phyloP scores from a whole-genome alignment of 257 asterid genomes.

The Asclepias syriaca region DNA sequence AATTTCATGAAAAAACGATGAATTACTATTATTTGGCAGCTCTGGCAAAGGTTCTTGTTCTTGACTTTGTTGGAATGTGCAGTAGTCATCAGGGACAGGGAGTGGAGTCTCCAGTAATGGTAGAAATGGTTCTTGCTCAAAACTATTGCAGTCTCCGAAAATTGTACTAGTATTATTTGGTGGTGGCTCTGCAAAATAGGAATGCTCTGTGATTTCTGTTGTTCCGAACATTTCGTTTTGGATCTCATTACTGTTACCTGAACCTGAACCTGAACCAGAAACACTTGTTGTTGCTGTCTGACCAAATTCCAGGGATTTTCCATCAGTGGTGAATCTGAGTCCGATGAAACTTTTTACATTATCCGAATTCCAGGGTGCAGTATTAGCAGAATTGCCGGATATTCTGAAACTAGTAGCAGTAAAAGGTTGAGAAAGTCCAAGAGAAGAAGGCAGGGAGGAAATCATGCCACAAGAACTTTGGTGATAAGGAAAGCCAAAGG shows the following conservation, averaged over 20 bases:
- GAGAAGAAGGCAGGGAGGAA: slow-evolving; percentile 12
- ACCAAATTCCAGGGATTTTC: slow-evolving; percentile 41
- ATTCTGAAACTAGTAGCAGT: slow-evolving; percentile 13
- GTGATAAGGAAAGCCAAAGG: slow-evolving; percentile 5
- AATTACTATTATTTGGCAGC: background rate
- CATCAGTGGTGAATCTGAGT: slow-evolving; percentile 39
- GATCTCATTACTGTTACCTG: background rate
- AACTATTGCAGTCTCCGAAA: slow-evolving; percentile 3
- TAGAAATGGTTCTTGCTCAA: slow-evolving; percentile 10
- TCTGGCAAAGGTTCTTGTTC: background rate
- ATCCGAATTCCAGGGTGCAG: background rate
- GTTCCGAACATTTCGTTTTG: background rate
- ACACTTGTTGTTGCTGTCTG: background rate
- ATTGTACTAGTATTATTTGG: background rate
- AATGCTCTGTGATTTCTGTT: background rate
- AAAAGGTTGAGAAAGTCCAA: background rate
- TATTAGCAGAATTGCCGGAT: slow-evolving; percentile 9
- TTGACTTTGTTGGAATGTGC: background rate
- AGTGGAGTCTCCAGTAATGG: background rate
- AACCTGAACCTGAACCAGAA: background rate
- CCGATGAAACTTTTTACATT: slow-evolving; percentile 36
- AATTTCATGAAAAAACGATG: background rate
- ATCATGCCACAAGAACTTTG: slow-evolving; percentile 10
- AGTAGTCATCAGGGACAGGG: background rate
- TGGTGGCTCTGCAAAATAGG: background rate